A percentile compares a stretch with the other conserved stretches of the same genome.
Conservation (phyloP, 306 rosid genomes). For the Carpinus viminea region DNA sequence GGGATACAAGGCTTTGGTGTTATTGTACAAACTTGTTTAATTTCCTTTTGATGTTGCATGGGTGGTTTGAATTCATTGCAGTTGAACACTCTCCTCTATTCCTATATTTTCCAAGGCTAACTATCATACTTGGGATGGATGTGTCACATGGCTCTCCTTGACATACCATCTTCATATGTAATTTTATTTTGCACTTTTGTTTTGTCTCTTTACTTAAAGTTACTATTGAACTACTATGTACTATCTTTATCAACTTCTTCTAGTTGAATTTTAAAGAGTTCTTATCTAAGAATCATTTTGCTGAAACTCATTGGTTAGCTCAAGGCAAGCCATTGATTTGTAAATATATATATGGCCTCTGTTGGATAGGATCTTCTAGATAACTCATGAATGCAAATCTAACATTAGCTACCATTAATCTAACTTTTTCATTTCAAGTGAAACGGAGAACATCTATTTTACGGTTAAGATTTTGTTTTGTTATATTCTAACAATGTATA, state of each 20-base stretch:
- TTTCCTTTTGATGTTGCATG: slow-evolving; percentile 36
- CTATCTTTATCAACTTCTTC: background rate
- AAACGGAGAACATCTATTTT: too few relatives aligned
- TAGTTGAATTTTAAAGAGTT: background rate
- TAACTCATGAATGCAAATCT: too few relatives aligned
- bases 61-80: slow-evolving; percentile 89
- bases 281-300: background rate
- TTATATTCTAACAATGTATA: too few relatives aligned
- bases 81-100: slow-evolving; percentile 66
- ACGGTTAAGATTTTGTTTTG: too few relatives aligned
- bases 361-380: too few relatives aligned
- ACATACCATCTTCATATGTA: slow-evolving; percentile 94
- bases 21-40: background rate
- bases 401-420: too few relatives aligned
- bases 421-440: too few relatives aligned
- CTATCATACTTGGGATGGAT: slow-evolving; percentile 91
- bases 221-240: background rate
- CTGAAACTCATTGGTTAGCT: slow-evolving; percentile 12
- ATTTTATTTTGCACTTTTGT: background rate
- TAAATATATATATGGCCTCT: too few relatives aligned
- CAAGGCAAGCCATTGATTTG: too few relatives aligned
- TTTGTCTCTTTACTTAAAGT: background rate
- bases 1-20: background rate
- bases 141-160: slow-evolving; percentile 93
- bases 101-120: slow-evolving; percentile 75